Evolutionary conservation across 805 yeast genomes (phyloP), one percentile per base, ranked within the genome.

Genomic region (Hagleromyces aurorensis): DNA sequence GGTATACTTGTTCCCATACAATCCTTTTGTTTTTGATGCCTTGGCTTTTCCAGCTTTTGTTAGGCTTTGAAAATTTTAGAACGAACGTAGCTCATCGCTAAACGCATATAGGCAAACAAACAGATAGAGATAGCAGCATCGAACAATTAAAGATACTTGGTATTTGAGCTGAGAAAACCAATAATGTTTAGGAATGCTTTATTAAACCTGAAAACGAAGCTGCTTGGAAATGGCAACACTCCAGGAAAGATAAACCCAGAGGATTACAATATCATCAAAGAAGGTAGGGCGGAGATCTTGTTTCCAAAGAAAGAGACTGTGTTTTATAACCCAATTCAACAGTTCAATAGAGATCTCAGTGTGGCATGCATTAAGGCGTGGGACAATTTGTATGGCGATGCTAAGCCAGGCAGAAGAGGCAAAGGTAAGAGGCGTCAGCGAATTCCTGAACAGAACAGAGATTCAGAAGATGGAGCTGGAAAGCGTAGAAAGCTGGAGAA

Each of bases 261-360:
- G 10, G 59, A 64, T 10, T 65, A 48, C 45, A 62, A 64, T 24
- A 52, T 58, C n/a, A 62, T 66, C 11, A 57, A 56, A 12, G 98
- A 91, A 55, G 99, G 99, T 2, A 63, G 69, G 33, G 96, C 97
- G 9, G 70, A 77, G 14, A 76, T 91, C 24, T 63, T 87, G 18
- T 81, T 80, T 38, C 89, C 94, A 4, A 78, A 82, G 46, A 76
- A 76, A 27, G 86, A 82, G 43, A 67, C 69, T 36, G 98, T 91
- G 7, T 91, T 91, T 52, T 91, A 91, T 59, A 91, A 91, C 53
- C 96, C 94, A 7, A 81, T 91, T 33, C 99, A 91, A 59, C 97
- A 89, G 59, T 91, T 86, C 60, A 91, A 91, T 57, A 70, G 99
- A 46, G 99, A 91, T 52, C 61, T 91, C 27, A 80, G 94, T 42